These are phyloP conservation scores for Neopestalotiopsis sp. DNA, from an alignment of 2,329 filamentous ascomycete species.

Conservation along the genomic window DNA sequence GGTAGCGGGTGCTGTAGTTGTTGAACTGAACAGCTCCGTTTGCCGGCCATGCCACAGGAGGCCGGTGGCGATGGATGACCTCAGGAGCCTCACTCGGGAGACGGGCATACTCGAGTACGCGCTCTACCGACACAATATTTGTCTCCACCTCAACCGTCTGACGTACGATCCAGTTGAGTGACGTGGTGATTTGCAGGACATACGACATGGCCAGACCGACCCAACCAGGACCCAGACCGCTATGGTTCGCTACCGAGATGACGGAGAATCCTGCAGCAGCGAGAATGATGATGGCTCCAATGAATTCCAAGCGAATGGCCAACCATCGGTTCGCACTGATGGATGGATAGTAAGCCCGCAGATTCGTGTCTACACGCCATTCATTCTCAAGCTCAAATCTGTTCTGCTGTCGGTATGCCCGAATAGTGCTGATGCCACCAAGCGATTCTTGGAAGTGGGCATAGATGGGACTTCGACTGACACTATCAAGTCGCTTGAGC, in stretches of 20 bases:
- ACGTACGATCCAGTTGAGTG: slow-evolving; percentile 97
- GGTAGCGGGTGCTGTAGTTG: slow-evolving; percentile 93
- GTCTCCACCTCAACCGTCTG: slow-evolving; percentile 99
- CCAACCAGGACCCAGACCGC: slow-evolving; percentile 69
- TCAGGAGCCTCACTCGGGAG: slow-evolving; percentile 94
- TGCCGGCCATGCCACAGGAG: slow-evolving; percentile 89
- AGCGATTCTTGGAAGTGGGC: slow-evolving; percentile 98
- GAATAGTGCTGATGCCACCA: slow-evolving; percentile 91
- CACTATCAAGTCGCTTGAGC: slow-evolving; percentile 92
- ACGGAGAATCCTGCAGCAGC: slow-evolving; percentile 83
- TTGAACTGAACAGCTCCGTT: slow-evolving; percentile 88
- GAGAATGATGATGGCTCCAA: slow-evolving; percentile 93
- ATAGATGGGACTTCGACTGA: slow-evolving; percentile 94
- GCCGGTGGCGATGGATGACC: slow-evolving; percentile 85
- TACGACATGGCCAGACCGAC: slow-evolving; percentile 97
- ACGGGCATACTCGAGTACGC: slow-evolving; percentile 91
- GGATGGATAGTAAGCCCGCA: slow-evolving; percentile 93
- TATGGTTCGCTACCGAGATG: slow-evolving; percentile 74
- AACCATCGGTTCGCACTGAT: slow-evolving; percentile 96
- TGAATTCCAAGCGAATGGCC: slow-evolving; percentile 91
- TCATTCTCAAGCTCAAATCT: slow-evolving; percentile 94
- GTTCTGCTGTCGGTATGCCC: slow-evolving; percentile 87
- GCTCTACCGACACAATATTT: slow-evolving; percentile 99
- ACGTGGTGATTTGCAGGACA: slow-evolving; percentile 94
- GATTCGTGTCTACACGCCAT: slow-evolving; percentile 94